Conservation (phyloP, 495 filamentous ascomycete species). For the Clavariopsis aquatica region DNA sequence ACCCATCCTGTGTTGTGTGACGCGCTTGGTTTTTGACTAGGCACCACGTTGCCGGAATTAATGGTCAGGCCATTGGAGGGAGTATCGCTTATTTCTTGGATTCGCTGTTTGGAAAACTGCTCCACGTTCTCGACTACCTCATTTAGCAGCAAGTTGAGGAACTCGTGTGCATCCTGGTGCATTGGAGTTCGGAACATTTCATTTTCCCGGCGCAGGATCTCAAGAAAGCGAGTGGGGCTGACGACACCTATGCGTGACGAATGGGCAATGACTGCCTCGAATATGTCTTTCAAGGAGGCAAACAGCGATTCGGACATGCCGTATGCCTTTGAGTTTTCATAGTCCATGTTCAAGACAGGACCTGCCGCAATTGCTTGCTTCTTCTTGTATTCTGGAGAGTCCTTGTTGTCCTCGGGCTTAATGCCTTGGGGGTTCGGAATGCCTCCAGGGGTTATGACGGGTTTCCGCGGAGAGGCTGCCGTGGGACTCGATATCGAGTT, state of each 20-base stretch:
- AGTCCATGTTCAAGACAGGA: conserved; percentile 77
- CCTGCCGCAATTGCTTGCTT: conserved; percentile 86
- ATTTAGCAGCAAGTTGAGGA: conserved; percentile 92
- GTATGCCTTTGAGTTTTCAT: conserved; percentile 76
- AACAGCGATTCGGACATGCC: conserved; percentile 95
- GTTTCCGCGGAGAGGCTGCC: conserved; percentile 34
- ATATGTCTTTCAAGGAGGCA: conserved; percentile 92
- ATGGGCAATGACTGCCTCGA: conserved; percentile 84
- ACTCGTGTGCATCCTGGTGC: conserved; percentile 99
- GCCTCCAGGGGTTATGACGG: conserved; percentile 30
- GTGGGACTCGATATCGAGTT: conserved; percentile 32
- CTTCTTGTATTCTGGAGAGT: conserved; percentile 95
- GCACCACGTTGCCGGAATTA: conserved; percentile 28
- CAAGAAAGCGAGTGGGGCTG: conserved; percentile 90
- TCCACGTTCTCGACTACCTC: conserved; percentile 94
- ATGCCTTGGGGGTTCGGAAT: conserved; percentile 41
- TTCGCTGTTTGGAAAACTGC: conserved; percentile 62
- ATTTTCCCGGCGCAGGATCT: conserved; percentile 88
- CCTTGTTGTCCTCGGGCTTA: conserved; percentile 71
- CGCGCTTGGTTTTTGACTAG: conserved; percentile 12
- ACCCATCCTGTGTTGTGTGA: conserved; percentile 68
- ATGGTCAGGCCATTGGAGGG: conserved; percentile 19
- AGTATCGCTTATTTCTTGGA: conserved; percentile 16
- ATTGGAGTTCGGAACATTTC: conserved; percentile 96
- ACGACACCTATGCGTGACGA: conserved; percentile 82